A percentile compares a stretch with the other conserved stretches of the same genome.
These are phyloP conservation scores for Toxicodendron radicans DNA, from an alignment of 345 rosid genomes.

Conservation along the genomic window DNA sequence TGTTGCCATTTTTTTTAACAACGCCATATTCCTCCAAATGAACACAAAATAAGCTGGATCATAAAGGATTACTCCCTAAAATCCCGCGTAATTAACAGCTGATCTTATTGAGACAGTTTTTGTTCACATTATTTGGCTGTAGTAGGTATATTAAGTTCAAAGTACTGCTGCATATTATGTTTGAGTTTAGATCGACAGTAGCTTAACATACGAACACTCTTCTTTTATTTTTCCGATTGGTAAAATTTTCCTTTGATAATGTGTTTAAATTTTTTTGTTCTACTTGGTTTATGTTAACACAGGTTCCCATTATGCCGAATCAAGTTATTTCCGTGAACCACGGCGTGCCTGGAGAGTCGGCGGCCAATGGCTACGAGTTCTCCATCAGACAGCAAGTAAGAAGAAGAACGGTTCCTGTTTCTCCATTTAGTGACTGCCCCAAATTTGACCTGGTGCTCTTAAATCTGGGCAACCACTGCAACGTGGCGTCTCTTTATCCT, in stretches of 20 bases:
- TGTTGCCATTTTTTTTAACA: too few relatives aligned
- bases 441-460: slow-evolving; percentile 39
- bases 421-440: slow-evolving; percentile 36
- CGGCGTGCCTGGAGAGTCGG: slow-evolving; percentile 31
- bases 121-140: too few relatives aligned
- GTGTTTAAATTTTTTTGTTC: neutral
- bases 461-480: slow-evolving; percentile 10
- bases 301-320: slow-evolving; percentile 37
- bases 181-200: too few relatives aligned
- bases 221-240: too few relatives aligned
- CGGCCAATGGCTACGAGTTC: slow-evolving; percentile 34
- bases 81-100: too few relatives aligned
- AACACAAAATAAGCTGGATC: neutral
- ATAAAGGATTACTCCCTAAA: too few relatives aligned
- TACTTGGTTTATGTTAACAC: neutral
- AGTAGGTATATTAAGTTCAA: too few relatives aligned
- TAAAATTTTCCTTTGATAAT: too few relatives aligned
- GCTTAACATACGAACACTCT: too few relatives aligned
- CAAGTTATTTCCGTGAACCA: slow-evolving; percentile 30
- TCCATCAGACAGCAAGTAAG: slow-evolving; percentile 36
- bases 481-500: slow-evolving; percentile 34
- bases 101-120: too few relatives aligned
- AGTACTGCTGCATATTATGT: too few relatives aligned
- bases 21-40: too few relatives aligned
- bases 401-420: slow-evolving; percentile 29